Evolutionary conservation across 768 basidiomycete species (phyloP), one percentile per base, ranked within the genome.

Genomic region (Boletus barrowsii): DNA sequence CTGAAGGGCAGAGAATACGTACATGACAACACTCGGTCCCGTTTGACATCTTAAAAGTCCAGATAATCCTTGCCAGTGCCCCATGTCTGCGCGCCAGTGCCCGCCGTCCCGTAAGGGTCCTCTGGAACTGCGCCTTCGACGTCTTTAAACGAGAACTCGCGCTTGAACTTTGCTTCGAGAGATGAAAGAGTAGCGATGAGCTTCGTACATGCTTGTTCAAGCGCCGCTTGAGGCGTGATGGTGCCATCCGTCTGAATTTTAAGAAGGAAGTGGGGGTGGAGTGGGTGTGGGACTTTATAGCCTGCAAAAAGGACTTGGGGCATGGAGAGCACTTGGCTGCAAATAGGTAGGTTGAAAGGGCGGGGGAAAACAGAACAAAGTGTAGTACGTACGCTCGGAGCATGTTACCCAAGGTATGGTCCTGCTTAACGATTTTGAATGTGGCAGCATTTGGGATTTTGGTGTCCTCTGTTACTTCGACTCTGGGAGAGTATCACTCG

Each of bases 391-490:
- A 94, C 93, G 90, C 84, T 66, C 97, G 85, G n/a, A 99, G 78
- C 90, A 98, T 91, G 75, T 95, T 95, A 10, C 86, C 96, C 7
- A 98, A 75, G 0, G 97, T 99, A 68, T 98, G 97, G 67, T 98
- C 97, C 68, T 99, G 96, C 75, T 98, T 98, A 56, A 91, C 79
- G 62, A 99, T 79, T 63, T 92, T 93, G 58, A 99, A 84, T 0
- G 95, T 96, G 17, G 96, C 96, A 2, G 97, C 94, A 64, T 98
- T 97, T 0, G 95, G 95, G 57, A 98, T 93, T 75, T 97, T 98
- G 42, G 93, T 95, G 73, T 99, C 97, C 72, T 98, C 95, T 0
- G 81, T 83, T 42, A 98, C 79, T 64, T 93, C 90, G 52, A 98
- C 84, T 42, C 95, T 98, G 67, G n/a, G 22, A 53, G 29, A 45